These are phyloP conservation scores for Phytomonas francai DNA, from an alignment of 208 protist species.

Conservation along the genomic window DNA sequence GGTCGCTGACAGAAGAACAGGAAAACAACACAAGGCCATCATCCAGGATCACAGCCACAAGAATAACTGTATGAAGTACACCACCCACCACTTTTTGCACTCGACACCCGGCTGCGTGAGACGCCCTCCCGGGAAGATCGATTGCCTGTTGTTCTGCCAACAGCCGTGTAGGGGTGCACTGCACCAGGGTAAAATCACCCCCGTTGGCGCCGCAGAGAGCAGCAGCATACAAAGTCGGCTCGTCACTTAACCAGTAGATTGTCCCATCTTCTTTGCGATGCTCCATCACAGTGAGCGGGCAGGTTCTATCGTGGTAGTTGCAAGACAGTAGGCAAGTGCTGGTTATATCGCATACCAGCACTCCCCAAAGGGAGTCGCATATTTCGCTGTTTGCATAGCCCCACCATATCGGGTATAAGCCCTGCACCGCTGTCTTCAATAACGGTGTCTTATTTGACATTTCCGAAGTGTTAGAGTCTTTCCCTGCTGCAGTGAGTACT, in stretches of 20 bases:
- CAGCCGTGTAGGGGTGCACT: constrained; percentile 19
- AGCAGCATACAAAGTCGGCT: constrained; percentile 17
- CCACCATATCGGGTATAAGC: not conserved
- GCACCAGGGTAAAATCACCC: constrained; percentile 9
- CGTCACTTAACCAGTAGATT: constrained; percentile 2
- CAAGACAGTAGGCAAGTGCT: not conserved
- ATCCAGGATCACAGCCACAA: not conserved
- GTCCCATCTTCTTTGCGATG: not conserved
- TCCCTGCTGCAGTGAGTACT: not conserved
- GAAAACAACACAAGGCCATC: not conserved
- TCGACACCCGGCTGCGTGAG: constrained; percentile 10
- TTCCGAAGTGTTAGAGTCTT: not conserved
- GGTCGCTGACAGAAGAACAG: not conserved
- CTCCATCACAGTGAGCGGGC: not conserved
- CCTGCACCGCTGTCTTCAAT: not conserved
- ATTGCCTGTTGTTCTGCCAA: constrained; percentile 6
- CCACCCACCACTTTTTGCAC: not conserved
- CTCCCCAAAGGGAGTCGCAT: not conserved
- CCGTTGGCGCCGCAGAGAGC: constrained; percentile 1
- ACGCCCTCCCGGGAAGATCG: constrained; percentile 7
- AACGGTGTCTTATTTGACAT: not conserved
- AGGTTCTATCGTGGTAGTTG: not conserved
- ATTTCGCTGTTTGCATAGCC: not conserved
- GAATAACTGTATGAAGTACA: not conserved
- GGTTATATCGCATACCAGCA: not conserved